Conservation (phyloP, 1,284 basidiomycete species). For the Tilletia horrida region DNA sequence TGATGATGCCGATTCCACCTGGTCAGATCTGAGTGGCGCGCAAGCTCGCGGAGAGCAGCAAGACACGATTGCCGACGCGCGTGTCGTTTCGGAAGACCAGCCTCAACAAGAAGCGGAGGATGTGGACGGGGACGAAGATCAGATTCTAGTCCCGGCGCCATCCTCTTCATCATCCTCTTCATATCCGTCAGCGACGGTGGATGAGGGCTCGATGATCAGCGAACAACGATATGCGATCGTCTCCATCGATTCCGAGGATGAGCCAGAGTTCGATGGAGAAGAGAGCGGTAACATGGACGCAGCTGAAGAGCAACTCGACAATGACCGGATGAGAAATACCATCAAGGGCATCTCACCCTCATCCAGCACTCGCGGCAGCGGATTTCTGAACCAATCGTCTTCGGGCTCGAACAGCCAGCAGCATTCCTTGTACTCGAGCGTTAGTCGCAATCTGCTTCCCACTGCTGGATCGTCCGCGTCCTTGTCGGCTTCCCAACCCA, state of each 20-base stretch:
- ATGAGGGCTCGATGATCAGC: background rate
- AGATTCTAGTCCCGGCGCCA: background rate
- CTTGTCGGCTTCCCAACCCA: no score
- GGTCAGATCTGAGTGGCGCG: constrained; percentile 7
- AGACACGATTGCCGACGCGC: background rate
- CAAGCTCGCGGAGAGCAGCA: background rate
- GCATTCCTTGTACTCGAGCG: no score
- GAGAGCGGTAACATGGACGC: no score
- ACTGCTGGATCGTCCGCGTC: no score
- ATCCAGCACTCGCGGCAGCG: no score
- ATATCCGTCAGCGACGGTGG: background rate
- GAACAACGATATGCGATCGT: constrained; percentile 9
- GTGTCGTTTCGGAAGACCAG: background rate
- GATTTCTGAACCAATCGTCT: no score
- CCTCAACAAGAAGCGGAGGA: background rate
- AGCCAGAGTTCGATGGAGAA: no score
- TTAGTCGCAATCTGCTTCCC: no score
- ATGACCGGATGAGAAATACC: no score
- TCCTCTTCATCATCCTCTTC: background rate
- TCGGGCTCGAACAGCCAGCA: no score
- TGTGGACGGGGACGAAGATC: background rate
- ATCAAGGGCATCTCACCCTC: no score
- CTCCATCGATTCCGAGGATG: background rate
- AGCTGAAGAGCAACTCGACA: no score
- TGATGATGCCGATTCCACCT: constrained; percentile 11